Evolutionary conservation across 2,329 filamentous ascomycete genomes (phyloP), one percentile per base, ranked within the genome.

Genomic region (Verticillium isaacii): DNA sequence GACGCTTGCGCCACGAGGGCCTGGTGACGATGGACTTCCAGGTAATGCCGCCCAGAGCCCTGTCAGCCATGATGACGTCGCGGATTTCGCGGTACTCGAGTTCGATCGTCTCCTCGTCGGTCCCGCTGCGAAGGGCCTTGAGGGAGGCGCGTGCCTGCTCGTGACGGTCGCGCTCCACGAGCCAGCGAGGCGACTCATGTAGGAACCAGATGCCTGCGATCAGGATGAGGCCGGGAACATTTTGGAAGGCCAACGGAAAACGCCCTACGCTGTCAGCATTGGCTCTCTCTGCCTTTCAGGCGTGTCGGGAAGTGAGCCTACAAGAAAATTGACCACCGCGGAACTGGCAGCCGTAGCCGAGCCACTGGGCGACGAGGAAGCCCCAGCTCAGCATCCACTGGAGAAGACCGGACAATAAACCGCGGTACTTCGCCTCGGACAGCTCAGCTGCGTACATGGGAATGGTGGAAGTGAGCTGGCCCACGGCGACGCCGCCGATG

Each of bases 401-500:
- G 59, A 78, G 69, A 59, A 79, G 67, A 32, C 77, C 75, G 15
- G 72, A 75, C 3, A 79, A 66, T 52, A 74, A 69, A 5, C 76
- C 78, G 58, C 77, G 72, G 63, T 73, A 74, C 6, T 68, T 70
- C 4, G 76, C 68, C 45, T 70, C 73, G 6, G 77, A 75, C 17
- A 80, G 63, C 65, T 80, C 77, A 25, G 72, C 77, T 65, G 76
- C 77, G 65, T 82, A 82, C 56, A 81, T 75, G 2, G 80, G 80
- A 25, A 81, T 75, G 0, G 76, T 78, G 36, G 77, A 74, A 1
- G 79, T 80, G 67, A 82, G 73, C 58, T 79, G 70, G 3, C 81
- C 81, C n/a, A 83, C 73, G 1, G 79, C 80, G 14, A 81, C 60
- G 5, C 81, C 81, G 12, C 79, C 80, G 63, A 82, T 77, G 64